phyloP scores from a whole-genome alignment of 1,284 basidiomycete genomes.

The Phaffia rhodozyma region DNA sequence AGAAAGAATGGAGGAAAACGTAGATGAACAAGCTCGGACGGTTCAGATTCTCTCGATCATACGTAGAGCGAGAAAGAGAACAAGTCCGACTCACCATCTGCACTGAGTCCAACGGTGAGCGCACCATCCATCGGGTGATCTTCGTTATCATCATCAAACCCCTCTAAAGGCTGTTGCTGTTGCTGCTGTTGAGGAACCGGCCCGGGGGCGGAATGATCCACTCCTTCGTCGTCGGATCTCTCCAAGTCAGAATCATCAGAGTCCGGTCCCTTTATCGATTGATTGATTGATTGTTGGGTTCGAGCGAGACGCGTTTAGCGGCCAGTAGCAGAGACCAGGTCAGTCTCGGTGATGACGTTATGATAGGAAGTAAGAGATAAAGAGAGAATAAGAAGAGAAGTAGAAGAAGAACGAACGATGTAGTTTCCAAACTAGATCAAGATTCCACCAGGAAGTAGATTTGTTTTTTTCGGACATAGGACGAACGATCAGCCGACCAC shows the following conservation, averaged over 20 bases:
- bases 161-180: conserved; percentile 50
- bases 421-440: conserved; percentile 18
- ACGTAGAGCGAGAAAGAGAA: background rate
- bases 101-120: conserved; percentile 52
- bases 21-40: background rate
- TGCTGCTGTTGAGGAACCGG: conserved; percentile 23
- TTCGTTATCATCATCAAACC: conserved; percentile 53
- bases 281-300: background rate
- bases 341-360: background rate
- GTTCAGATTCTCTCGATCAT: background rate
- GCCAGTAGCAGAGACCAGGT: background rate
- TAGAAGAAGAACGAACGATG: conserved; percentile 8
- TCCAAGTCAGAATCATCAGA: conserved; percentile 41
- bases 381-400: background rate
- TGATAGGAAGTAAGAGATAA: background rate
- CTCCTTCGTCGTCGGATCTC: conserved; percentile 34
- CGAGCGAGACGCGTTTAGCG: background rate
- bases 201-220: conserved; percentile 15
- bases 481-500: background rate
- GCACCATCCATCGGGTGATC: conserved; percentile 37
- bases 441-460: background rate
- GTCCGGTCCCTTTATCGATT: conserved; percentile 15
- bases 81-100: conserved; percentile 51
- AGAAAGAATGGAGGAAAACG: background rate
- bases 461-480: no score